Evolutionary conservation across 2,329 filamentous ascomycete species (phyloP).

Genomic region (Chaetomiaceae sp.): DNA sequence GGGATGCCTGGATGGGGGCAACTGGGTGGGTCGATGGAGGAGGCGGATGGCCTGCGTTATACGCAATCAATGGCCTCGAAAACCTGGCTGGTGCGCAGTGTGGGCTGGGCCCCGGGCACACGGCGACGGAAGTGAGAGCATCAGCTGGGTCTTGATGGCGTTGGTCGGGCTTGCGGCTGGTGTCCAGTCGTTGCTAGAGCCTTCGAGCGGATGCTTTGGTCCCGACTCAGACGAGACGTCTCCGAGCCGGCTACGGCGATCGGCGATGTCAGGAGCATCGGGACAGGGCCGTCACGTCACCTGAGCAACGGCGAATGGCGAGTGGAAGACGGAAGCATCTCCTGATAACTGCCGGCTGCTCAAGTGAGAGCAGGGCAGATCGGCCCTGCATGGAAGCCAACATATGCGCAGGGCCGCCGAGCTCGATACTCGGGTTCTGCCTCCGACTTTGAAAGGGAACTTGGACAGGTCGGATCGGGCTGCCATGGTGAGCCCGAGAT

Average conservation of each 20-base stretch:
- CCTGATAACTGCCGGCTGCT: neutral
- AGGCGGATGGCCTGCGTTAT: too few relatives aligned
- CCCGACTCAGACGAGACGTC: neutral
- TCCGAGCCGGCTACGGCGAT: neutral
- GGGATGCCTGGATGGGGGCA: too few relatives aligned
- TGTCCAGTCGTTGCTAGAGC: too few relatives aligned
- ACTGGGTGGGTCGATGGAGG: too few relatives aligned
- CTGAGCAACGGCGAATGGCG: slow-evolving; percentile 4
- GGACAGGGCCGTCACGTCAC: neutral
- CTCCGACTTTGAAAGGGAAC: neutral
- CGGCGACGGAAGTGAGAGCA: too few relatives aligned
- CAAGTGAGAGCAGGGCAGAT: neutral
- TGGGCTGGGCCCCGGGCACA: too few relatives aligned
- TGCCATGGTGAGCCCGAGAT: neutral
- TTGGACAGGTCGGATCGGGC: neutral
- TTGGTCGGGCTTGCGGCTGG: too few relatives aligned
- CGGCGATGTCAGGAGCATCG: neutral
- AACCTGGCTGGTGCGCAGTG: too few relatives aligned
- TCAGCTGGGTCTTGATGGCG: too few relatives aligned
- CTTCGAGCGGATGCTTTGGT: too few relatives aligned
- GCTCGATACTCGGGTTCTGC: too few relatives aligned
- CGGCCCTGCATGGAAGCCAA: neutral
- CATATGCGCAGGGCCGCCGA: neutral
- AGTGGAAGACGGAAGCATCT: neutral
- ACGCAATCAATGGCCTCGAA: too few relatives aligned